Evolutionary conservation across 129 eudicot species (phyloP).

Genomic region (Escallonia herrerae): DNA sequence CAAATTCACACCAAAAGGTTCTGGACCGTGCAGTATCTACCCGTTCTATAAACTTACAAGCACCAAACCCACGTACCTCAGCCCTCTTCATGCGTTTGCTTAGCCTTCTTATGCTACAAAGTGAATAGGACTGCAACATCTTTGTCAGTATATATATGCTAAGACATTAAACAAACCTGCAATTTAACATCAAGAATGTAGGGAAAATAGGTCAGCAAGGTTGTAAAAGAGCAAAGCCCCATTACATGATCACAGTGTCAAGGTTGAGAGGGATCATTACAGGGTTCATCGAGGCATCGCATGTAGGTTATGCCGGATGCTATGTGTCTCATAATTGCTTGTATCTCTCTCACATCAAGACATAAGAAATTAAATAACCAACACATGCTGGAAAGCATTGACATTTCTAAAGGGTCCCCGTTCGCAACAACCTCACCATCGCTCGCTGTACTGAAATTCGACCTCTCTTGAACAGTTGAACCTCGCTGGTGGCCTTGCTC

Average conservation of each 20-base stretch:
- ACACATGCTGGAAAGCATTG: no score
- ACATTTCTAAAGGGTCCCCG: slow-evolving; percentile 23
- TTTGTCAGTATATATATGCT: slow-evolving; percentile 62
- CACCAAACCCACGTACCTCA: no score
- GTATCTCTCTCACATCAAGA: slow-evolving; percentile 71
- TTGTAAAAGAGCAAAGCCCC: neutral
- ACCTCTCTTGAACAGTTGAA: slow-evolving; percentile 52
- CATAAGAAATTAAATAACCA: no score
- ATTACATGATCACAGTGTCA: neutral
- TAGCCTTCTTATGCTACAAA: slow-evolving; percentile 1
- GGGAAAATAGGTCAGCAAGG: no score
- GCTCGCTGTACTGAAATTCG: slow-evolving; percentile 93
- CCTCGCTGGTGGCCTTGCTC: slow-evolving; percentile 82
- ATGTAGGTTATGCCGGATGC: slow-evolving; percentile 88
- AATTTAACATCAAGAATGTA: neutral
- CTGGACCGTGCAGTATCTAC: no score
- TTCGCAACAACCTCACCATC: slow-evolving; percentile 80
- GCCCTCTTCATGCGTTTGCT: no score
- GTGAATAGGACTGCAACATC: slow-evolving; percentile 90
- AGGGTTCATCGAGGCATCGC: slow-evolving; percentile 96
- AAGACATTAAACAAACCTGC: slow-evolving; percentile 91
- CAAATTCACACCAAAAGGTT: no score
- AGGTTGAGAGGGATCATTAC: slow-evolving; percentile 21
- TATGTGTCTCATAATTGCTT: slow-evolving; percentile 96
- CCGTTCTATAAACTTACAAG: no score